Evolutionary conservation across 345 rosid genomes (phyloP).

Genomic region (Gossypium sturtianum): DNA sequence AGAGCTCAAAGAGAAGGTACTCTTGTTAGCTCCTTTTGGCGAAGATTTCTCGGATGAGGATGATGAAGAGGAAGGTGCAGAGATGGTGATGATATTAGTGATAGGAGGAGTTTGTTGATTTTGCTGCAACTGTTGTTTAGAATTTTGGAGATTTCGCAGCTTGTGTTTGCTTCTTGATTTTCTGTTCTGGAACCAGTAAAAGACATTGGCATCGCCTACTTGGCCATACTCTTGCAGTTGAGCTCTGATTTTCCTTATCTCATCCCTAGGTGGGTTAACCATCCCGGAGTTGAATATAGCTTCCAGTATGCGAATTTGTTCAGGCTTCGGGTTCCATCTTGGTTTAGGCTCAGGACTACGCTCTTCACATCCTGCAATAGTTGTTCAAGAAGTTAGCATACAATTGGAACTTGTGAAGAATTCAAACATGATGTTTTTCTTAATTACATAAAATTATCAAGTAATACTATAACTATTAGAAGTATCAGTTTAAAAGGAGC

Average conservation of each 20-base stretch:
- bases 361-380: conserved; percentile 69
- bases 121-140: conserved; percentile 41
- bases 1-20: conserved; percentile 25
- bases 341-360: conserved; percentile 96
- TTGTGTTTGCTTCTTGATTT: conserved; percentile 98
- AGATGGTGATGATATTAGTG: conserved; percentile 13
- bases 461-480: too few species aligned
- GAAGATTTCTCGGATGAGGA: conserved; percentile 70
- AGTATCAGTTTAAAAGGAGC: neutral
- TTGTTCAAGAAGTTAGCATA: neutral
- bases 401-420: neutral
- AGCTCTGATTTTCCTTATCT: conserved; percentile 70
- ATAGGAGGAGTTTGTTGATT: conserved; percentile 2
- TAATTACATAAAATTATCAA: conserved; percentile 6
- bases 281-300: conserved; percentile 96
- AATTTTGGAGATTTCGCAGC: conserved; percentile 68
- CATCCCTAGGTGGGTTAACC: conserved; percentile 98
- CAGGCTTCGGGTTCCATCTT: conserved; percentile 99
- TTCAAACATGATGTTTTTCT: neutral
- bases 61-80: conserved; percentile 46
- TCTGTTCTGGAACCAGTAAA: conserved; percentile 99
- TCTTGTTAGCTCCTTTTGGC: conserved; percentile 28
- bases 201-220: conserved; percentile 97
- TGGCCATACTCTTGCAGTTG: conserved; percentile 95
- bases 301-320: conserved; percentile 91